A percentile compares a stretch with the other conserved stretches of the same genome.
phyloP scores from a whole-genome alignment of 164 flowering plant genomes.

The Chimonanthus praecox region DNA sequence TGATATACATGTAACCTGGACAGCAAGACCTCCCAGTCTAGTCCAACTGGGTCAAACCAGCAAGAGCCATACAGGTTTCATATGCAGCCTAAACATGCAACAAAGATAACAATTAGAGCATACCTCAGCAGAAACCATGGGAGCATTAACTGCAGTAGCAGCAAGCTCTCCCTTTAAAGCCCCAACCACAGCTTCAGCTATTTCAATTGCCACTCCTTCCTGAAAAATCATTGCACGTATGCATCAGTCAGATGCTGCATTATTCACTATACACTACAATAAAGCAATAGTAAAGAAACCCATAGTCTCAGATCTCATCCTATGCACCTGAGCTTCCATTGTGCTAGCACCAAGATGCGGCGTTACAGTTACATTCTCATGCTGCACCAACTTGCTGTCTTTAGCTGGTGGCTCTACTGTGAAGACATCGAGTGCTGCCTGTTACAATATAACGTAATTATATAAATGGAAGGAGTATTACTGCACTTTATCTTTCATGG shows the following conservation, averaged over 20 bases:
- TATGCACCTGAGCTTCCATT: constrained; percentile 71
- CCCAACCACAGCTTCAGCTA: constrained; percentile 81
- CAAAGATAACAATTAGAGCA: neutral
- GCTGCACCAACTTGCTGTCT: constrained; percentile 61
- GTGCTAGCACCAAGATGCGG: constrained; percentile 95
- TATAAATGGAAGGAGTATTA: neutral
- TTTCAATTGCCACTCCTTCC: constrained; percentile 90
- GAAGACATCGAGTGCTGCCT: constrained; percentile 92
- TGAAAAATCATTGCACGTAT: constrained; percentile 14
- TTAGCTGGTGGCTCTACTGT: constrained; percentile 67
- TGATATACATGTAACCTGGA: no score
- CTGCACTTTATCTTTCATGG: neutral
- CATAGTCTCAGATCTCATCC: neutral
- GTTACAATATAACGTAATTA: constrained; percentile 3
- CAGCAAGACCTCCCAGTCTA: no score
- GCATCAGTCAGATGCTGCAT: neutral
- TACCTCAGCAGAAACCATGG: constrained; percentile 84
- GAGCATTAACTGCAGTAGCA: constrained; percentile 82
- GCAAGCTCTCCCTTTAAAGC: constrained; percentile 76
- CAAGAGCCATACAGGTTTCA: neutral
- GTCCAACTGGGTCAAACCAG: no score
- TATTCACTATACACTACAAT: neutral
- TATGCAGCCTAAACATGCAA: neutral
- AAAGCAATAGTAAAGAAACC: neutral
- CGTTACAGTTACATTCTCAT: constrained; percentile 65